Conservation (phyloP, 2,329 filamentous ascomycete genomes). For the Tolypocladium album region DNA sequence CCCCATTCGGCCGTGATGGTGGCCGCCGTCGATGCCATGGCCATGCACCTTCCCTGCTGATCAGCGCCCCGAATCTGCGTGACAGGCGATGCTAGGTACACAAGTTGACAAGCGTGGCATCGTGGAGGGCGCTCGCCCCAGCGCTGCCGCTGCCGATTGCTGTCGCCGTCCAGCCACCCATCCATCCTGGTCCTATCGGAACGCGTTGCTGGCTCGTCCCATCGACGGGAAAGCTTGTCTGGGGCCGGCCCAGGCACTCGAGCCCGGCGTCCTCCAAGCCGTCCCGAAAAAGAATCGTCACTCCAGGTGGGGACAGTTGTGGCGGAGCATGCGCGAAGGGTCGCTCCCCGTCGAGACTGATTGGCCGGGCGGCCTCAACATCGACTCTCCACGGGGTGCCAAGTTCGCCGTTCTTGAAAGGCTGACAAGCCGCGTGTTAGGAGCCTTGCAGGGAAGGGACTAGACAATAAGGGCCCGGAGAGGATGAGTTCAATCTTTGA, state of each 20-base stretch:
- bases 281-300: not conserved
- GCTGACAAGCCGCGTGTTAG: not conserved
- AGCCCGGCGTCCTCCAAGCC: not conserved
- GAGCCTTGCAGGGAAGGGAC: not conserved
- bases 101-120: too few relatives aligned
- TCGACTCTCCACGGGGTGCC: not conserved
- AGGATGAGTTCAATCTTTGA: not conserved
- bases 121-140: not conserved
- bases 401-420: not conserved
- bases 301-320: not conserved
- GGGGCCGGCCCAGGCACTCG: not conserved
- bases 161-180: not conserved
- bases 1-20: not conserved
- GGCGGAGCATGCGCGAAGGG: not conserved
- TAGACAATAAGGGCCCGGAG: too few relatives aligned
- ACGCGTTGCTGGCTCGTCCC: not conserved
- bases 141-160: not conserved
- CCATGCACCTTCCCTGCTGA: not conserved
- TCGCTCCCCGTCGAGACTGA: not conserved
- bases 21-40: not conserved
- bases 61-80: not conserved
- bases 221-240: not conserved
- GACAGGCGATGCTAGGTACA: not conserved
- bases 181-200: not conserved
- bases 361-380: not conserved